These are phyloP conservation scores for Populus tomentosa DNA, from an alignment of 441 rosid species.

Conservation along the genomic window DNA sequence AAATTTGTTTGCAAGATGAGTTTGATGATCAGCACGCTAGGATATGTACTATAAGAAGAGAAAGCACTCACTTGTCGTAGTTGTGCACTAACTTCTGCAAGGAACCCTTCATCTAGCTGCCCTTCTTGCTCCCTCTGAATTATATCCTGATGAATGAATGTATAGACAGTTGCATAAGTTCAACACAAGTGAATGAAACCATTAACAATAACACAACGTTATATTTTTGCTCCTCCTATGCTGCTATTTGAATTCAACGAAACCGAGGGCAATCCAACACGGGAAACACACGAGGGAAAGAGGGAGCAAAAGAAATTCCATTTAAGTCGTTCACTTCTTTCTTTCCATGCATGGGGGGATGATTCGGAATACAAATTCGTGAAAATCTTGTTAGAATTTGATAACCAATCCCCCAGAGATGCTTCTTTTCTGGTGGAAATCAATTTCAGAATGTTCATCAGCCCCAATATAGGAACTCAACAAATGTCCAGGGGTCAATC, in stretches of 20 bases:
- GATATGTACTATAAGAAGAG: background rate
- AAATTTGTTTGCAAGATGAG: background rate
- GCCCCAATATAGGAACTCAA: background rate
- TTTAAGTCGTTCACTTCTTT: background rate
- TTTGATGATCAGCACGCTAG: background rate
- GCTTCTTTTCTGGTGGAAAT: background rate
- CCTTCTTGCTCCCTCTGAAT: conserved; percentile 72
- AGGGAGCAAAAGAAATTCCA: background rate
- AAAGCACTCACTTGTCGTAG: conserved; percentile 61
- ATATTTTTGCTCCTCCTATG: background rate
- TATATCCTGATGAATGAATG: conserved; percentile 44
- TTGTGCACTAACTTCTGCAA: conserved; percentile 88
- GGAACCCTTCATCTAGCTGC: conserved; percentile 88
- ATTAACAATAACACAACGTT: background rate
- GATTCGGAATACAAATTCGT: background rate
- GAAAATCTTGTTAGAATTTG: background rate
- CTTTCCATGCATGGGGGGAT: background rate
- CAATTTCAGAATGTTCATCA: background rate
- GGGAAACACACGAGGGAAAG: background rate
- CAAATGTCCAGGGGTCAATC: background rate
- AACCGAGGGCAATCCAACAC: background rate
- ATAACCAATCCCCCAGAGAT: background rate
- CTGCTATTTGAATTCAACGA: background rate
- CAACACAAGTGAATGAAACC: background rate
- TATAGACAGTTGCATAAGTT: background rate